These are phyloP conservation scores for Skeletonema marinoi DNA, from an alignment of 108 stramenopile genomes.

Conservation along the genomic window DNA sequence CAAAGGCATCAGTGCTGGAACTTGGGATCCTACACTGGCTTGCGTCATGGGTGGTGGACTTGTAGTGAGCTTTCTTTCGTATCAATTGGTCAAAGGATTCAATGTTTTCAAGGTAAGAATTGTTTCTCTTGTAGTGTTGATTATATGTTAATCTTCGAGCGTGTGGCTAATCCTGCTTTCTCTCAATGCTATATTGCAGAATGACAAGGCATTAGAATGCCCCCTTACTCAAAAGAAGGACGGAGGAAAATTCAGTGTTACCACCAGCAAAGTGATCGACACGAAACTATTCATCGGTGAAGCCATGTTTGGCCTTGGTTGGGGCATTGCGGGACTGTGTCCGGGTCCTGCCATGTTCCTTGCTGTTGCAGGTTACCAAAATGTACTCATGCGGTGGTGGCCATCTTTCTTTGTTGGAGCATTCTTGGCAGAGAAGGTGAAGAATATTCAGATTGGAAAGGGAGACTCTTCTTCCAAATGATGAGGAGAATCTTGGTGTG, in stretches of 20 bases:
- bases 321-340: conserved; percentile 63
- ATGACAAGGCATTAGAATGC: conserved; percentile 35
- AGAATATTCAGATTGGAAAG: conserved; percentile 1
- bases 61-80: conserved; percentile 56
- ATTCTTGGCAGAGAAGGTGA: conserved; percentile 34
- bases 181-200: conserved; percentile 9
- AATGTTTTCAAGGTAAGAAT: conserved; percentile 34
- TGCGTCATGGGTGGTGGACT: conserved; percentile 82
- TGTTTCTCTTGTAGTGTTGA: not conserved
- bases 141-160: not conserved
- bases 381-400: conserved; percentile 48
- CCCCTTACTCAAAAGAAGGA: conserved; percentile 32
- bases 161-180: not conserved
- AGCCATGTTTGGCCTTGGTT: conserved; percentile 62
- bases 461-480: not conserved
- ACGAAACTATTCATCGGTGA: conserved; percentile 49
- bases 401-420: conserved; percentile 49
- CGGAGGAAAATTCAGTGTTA: conserved; percentile 41
- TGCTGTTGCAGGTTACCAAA: conserved; percentile 42
- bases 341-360: conserved; percentile 67
- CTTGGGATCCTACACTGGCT: conserved; percentile 84
- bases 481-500: not conserved
- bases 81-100: conserved; percentile 64
- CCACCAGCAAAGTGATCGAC: conserved; percentile 57
- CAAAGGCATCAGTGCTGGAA: conserved; percentile 42